Base-by-base conservation (phyloP, 2,329 filamentous ascomycete species). In the Pestalotiopsis fici region DNA sequence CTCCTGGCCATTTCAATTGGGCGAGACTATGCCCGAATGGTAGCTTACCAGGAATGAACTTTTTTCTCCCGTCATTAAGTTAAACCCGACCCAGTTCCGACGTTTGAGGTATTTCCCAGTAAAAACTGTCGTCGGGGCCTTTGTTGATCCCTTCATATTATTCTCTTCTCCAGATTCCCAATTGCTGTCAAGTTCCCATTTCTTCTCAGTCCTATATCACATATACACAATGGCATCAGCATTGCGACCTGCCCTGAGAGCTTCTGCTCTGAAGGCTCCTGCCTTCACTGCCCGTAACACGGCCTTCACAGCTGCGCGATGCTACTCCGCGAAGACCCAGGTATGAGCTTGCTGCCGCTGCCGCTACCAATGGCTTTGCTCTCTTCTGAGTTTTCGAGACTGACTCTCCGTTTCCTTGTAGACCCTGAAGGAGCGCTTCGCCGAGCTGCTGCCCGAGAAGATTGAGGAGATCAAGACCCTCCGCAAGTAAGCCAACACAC, bases 401-500 rank as follows among this genome's bases (percentile, higher is more conserved):
- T 75, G 65, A 75, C 71, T 64, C 66, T 12, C 21, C 31, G 12
- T 18, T 65, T 69, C 63, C 37, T 65, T 65, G 43, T 71, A 99
- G 96, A 94, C 94, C 75, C 86, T 99, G 81, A 99, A 99, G 88
- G 96, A 99, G 83, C 95, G 94, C 80, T 98, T 99, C 83, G 95
- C 95, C 81, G 95, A 96, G 83, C 92, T 95, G 79, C 88, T 99
- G 71, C 96, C 96, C 76, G 94, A 91, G 82, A 97, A 98, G 90
- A 92, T 98, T 80, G 96, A 99, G 86, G 93, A 98, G 90, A 94
- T 99, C 88, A 99, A 99, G 93, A 91, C 94, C 83, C 91, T 99
- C 79, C 90, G 94, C 83, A 98, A 98, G 94, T 97, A 87, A 81
- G 91, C 84, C 67, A 56, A 9, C 50, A 28, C 47, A 21, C 39